phyloP scores from a whole-genome alignment of 2,329 filamentous ascomycete species.

The Pezicula neosporulosa region DNA sequence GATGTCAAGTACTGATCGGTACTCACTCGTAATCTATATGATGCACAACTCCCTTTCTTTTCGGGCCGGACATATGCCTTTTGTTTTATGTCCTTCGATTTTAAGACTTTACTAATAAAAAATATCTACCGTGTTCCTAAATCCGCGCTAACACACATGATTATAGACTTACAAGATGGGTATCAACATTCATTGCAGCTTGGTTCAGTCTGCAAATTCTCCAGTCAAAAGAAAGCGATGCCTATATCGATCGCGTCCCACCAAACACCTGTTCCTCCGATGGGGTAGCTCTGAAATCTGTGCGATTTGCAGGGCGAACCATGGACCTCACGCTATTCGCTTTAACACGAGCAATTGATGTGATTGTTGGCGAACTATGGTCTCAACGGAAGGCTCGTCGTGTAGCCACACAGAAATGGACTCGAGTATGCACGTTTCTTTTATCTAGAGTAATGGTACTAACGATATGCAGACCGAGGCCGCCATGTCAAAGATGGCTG shows the following conservation, averaged over 20 bases:
- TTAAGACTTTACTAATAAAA: neutral
- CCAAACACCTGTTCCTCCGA: slow-evolving; percentile 15
- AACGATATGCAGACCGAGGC: slow-evolving; percentile 29
- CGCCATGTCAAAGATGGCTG: slow-evolving; percentile 44
- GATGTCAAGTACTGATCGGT: too few relatives aligned
- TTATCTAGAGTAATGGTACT: neutral
- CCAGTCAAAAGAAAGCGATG: slow-evolving; percentile 48
- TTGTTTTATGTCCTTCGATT: too few relatives aligned
- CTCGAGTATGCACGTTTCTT: slow-evolving; percentile 32
- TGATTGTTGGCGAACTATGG: slow-evolving; percentile 66
- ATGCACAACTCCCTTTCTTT: too few relatives aligned
- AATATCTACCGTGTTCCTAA: neutral
- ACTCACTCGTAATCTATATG: too few relatives aligned
- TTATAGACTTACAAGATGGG: slow-evolving; percentile 50
- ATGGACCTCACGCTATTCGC: slow-evolving; percentile 82
- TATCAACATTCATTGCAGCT: slow-evolving; percentile 54
- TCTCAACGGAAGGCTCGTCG: slow-evolving; percentile 42
- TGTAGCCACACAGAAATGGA: slow-evolving; percentile 43
- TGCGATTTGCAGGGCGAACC: slow-evolving; percentile 61
- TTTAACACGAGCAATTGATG: slow-evolving; percentile 67
- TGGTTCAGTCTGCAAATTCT: slow-evolving; percentile 55
- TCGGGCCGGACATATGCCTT: too few relatives aligned
- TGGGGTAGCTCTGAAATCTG: slow-evolving; percentile 21
- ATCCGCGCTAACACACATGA: too few relatives aligned
- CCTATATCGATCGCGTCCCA: slow-evolving; percentile 36